A percentile compares a stretch with the other conserved stretches of the same genome.
Conservation (phyloP, 257 asterid species). For the Gardenia jasminoides region DNA sequence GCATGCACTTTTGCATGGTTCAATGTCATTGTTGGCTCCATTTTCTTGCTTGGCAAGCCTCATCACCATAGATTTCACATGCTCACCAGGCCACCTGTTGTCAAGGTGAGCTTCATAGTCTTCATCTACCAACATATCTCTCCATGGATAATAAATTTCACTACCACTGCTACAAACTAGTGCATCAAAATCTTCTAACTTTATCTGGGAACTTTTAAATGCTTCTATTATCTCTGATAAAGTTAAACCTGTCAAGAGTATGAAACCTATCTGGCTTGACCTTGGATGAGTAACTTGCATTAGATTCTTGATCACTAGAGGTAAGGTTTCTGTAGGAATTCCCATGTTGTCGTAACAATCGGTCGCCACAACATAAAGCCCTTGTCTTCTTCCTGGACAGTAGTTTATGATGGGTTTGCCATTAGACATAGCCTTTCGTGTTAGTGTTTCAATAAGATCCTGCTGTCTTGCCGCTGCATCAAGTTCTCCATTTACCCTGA, state of each 20-base stretch:
- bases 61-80: constrained; percentile 40
- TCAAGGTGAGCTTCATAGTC: constrained; percentile 59
- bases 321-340: constrained; percentile 38
- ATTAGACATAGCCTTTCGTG: constrained; percentile 34
- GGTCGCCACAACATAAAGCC: constrained; percentile 49
- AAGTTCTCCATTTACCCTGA: constrained; percentile 43
- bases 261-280: constrained; percentile 52
- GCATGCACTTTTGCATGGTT: constrained; percentile 37
- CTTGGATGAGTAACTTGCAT: constrained; percentile 47
- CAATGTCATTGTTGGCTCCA: constrained; percentile 37
- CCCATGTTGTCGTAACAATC: constrained; percentile 54
- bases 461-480: constrained; percentile 43
- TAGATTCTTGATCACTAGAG: constrained; percentile 46
- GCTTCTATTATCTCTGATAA: constrained; percentile 49
- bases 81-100: constrained; percentile 67
- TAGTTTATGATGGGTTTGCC: constrained; percentile 31
- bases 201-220: constrained; percentile 33
- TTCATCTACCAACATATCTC: constrained; percentile 49
- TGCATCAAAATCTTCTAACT: constrained; percentile 54
- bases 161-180: constrained; percentile 64
- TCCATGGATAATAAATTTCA: constrained; percentile 65
- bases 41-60: constrained; percentile 47
- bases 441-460: constrained; percentile 47
- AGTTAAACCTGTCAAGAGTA: constrained; percentile 49
- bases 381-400: constrained; percentile 63